Evolutionary conservation across 768 basidiomycete species (phyloP).

Genomic region (Macrolepiota fuliginosa): DNA sequence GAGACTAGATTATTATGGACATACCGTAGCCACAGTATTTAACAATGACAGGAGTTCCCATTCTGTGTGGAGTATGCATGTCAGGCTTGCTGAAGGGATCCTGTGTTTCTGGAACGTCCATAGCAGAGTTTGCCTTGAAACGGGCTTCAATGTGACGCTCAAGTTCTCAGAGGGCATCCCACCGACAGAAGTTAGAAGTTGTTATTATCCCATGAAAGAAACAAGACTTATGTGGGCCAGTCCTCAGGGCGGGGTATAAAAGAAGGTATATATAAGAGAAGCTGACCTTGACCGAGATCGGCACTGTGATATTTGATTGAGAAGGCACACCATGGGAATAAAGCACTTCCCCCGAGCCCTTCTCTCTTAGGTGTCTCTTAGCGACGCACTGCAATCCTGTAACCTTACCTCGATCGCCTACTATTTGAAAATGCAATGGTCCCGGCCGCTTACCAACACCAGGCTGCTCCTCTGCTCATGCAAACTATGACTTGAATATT

Average conservation of each 20-base stretch:
- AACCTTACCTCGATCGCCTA: no score
- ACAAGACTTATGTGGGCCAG: slow-evolving; percentile 73
- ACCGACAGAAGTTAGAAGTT: background rate
- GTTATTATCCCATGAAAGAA: background rate
- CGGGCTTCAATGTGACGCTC: slow-evolving; percentile 72
- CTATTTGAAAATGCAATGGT: no score
- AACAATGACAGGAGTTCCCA: background rate
- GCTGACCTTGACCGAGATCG: no score
- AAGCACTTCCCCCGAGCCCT: no score
- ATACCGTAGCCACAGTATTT: background rate
- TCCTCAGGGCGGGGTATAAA: slow-evolving; percentile 84
- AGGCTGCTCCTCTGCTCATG: no score
- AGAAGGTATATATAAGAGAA: no score
- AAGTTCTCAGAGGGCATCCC: slow-evolving; percentile 85
- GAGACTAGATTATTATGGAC: background rate
- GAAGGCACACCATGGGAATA: no score
- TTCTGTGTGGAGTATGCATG: slow-evolving; percentile 46
- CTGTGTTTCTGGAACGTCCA: slow-evolving; percentile 81
- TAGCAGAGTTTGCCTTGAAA: slow-evolving; percentile 76
- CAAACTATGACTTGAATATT: no score
- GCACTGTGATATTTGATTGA: no score
- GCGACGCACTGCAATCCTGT: no score
- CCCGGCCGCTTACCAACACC: no score
- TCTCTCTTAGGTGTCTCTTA: no score
- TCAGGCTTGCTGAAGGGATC: slow-evolving; percentile 60